Evolutionary conservation across 1,284 basidiomycete species (phyloP), one percentile per base, ranked within the genome.

Genomic region (Microbotryum violaceum): DNA sequence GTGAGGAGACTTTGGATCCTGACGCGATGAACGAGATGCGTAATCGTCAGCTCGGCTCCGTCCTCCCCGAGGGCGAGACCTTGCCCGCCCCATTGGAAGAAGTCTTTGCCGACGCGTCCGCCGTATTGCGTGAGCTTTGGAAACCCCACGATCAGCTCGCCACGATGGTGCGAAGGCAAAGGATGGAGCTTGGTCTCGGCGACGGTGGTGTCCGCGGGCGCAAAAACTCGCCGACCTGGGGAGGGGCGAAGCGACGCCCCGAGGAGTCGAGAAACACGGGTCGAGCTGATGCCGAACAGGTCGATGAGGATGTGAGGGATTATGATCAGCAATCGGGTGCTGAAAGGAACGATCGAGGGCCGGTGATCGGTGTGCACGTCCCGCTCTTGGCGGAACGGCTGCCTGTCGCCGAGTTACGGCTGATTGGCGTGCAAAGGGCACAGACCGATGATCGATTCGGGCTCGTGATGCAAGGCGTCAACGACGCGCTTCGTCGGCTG

Each of bases 121-220:
- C 53, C 10, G 64, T 50, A 7, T 14, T 61, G 25, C 64, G 59
- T 23, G 67, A 68, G 31, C 56, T 68, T 21, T 68, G 67, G 64
- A 44, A 57, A 44, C 67, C 67, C n/a, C 66, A 68, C 29, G 50
- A 64, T 23, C 52, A 62, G 54, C 58, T 68, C 10, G 56, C 62
- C 0, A 44, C 31, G 3, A 49, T 66, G 25, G 54, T 68, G 3
- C 56, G 64, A 6, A 60, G 59, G 25, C 65, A 66, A 47, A 25
- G 67, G 20, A 66, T 68, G 60, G 67, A 68, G 47, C 58, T 68
- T 1, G 67, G 67, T 0, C 55, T 68, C 4, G 67, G 67, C 5
- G 65, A 57, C 3, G 64, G 64, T 18, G 62, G 54, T 12, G 31
- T 68, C 14, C 29, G 67, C 3, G 60, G 64, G n/a, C 57, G 67